Evolutionary conservation across 192 early-diverging fungal genomes (phyloP).

Genomic region (Coemansia interrupta): DNA sequence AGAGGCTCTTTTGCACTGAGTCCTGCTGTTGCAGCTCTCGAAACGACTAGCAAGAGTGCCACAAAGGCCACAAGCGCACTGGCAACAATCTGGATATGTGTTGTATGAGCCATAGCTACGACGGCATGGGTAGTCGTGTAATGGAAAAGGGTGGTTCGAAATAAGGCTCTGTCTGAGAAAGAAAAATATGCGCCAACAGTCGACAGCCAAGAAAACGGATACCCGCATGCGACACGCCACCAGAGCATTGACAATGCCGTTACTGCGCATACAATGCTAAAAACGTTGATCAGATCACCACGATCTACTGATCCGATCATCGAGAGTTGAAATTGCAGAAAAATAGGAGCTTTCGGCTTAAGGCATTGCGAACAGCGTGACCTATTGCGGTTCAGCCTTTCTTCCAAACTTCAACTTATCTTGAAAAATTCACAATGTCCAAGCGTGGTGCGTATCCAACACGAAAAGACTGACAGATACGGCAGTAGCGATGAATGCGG

Average conservation of each 20-base stretch:
- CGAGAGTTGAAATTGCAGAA: background rate
- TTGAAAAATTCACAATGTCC: constrained; percentile 40
- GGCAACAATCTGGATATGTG: background rate
- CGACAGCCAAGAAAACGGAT: no score
- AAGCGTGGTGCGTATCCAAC: constrained; percentile 48
- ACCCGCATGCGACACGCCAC: no score
- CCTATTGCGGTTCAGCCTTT: constrained; percentile 7
- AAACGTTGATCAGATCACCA: no score
- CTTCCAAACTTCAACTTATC: constrained; percentile 9
- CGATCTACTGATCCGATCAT: no score
- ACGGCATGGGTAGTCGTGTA: background rate
- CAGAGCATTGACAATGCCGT: background rate
- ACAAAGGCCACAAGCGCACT: background rate
- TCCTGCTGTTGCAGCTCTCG: constrained; percentile 1
- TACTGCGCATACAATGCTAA: background rate
- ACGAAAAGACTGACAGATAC: background rate
- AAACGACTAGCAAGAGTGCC: background rate
- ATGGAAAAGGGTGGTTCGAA: background rate
- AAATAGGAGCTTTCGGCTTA: background rate
- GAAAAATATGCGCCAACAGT: background rate
- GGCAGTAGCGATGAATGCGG: constrained; percentile 3
- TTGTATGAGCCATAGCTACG: background rate
- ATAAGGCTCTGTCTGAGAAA: background rate
- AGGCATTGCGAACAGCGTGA: background rate
- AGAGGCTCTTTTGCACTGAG: background rate